Base-by-base conservation (phyloP, 1,284 basidiomycete species). In the Coriolopsis trogii region DNA sequence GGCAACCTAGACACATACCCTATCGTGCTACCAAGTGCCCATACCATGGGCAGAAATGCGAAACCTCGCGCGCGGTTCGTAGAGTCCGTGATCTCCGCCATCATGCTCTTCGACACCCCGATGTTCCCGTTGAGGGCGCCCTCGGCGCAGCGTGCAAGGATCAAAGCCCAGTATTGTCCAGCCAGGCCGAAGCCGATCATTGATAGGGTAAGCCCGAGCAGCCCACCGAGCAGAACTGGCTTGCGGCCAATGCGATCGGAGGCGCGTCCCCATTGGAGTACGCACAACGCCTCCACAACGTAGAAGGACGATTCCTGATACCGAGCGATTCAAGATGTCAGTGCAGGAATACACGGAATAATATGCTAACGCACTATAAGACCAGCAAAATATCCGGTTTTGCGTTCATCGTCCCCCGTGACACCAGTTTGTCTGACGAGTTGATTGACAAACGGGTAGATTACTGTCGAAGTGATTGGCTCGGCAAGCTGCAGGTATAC, bases 141-240 rank as follows among this genome's bases (percentile, higher is more conserved):
- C 31, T 75, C 71, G 0, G 79, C 64, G 24, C 69, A 70, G 13
- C 77, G 75, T 37, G 80, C 84, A 28, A 83, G 51, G 15, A 87
- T 74, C 4, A 86, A 71, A 9, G 75, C 77, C 70, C 72, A 74
- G 53, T 87, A 82, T 1, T 81, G 81, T 37, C 68, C 78, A 3
- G 86, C 84, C 23, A 90, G 65, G 4, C 88, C 88, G 64, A 90
- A 88, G 50, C 76, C 78, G 49, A 80, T 76, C 75, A 85, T 85
- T 9, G 84, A 87, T 7, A 82, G 42, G 6, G 80, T 79, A n/a
- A 87, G 65, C 5, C 87, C 88, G n/a, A 78, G 69, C 3, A 88
- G 67, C 3, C 88, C 87, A 3, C 70, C 67, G n/a, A 89, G 68
- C 41, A 90, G 73, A 39, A 90, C 78, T 6, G 86, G 87, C 49